Percentiles rank a stretch among this genome's conserved stretches.
Conservation (phyloP, 208 protist species). For the Trypanosoma melophagium region DNA sequence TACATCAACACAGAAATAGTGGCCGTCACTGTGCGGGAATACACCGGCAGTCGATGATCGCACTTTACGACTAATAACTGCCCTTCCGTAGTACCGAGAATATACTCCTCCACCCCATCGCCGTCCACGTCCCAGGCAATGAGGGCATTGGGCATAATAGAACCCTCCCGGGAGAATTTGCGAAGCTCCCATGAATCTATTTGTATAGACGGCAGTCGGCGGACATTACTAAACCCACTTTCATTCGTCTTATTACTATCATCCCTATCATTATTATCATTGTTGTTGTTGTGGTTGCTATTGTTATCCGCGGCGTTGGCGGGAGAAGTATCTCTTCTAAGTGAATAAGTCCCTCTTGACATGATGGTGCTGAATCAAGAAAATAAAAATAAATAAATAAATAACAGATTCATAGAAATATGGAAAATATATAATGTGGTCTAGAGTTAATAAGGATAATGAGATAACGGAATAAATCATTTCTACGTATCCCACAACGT, state of each 20-base stretch:
- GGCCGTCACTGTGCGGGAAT: constrained; percentile 56
- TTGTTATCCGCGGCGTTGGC: too few relatives aligned
- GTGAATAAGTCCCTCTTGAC: background rate
- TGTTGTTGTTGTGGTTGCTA: background rate
- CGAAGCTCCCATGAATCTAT: constrained; percentile 87
- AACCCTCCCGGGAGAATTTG: constrained; percentile 71
- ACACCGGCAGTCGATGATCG: constrained; percentile 61
- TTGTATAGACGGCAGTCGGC: constrained; percentile 52
- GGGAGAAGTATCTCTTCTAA: background rate
- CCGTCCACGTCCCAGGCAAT: constrained; percentile 74
- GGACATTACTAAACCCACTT: background rate
- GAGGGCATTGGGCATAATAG: constrained; percentile 81
- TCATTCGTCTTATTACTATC: background rate
- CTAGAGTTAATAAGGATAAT: too few relatives aligned
- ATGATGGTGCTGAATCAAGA: too few relatives aligned
- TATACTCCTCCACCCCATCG: constrained; percentile 79
- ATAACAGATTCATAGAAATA: too few relatives aligned
- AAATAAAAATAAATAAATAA: too few relatives aligned
- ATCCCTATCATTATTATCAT: background rate
- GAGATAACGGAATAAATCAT: too few relatives aligned
- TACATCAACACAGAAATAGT: constrained; percentile 88
- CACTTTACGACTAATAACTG: constrained; percentile 75
- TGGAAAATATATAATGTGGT: too few relatives aligned
- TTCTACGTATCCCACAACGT: too few relatives aligned
- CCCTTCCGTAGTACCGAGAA: constrained; percentile 86